These are phyloP conservation scores for Sporothrix schenckii DNA, from an alignment of 2,329 filamentous ascomycete species.

Conservation along the genomic window DNA sequence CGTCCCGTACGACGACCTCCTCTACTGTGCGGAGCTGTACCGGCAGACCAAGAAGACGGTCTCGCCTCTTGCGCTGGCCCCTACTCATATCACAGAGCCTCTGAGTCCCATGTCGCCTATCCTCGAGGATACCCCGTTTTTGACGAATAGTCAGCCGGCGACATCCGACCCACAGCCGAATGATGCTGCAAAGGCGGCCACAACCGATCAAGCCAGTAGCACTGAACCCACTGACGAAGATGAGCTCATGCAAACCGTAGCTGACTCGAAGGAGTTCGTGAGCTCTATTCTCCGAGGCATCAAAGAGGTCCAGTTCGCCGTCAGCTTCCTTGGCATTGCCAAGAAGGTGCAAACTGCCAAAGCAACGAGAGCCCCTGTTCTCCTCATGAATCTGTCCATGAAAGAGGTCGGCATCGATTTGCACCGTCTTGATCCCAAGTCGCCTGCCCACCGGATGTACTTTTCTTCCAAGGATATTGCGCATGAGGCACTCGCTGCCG, in stretches of 20 bases:
- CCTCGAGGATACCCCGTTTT: constrained; percentile 22
- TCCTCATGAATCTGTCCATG: constrained; percentile 80
- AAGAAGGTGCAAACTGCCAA: constrained; percentile 73
- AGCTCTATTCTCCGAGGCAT: constrained; percentile 88
- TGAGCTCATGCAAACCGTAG: constrained; percentile 77
- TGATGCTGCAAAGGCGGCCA: not conserved
- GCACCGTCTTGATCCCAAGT: constrained; percentile 86
- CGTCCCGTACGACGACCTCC: constrained; percentile 85
- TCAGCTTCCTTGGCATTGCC: constrained; percentile 86
- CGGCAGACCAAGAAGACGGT: constrained; percentile 52
- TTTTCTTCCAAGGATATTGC: constrained; percentile 91
- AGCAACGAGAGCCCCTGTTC: constrained; percentile 69
- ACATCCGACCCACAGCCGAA: not conserved
- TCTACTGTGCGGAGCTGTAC: constrained; percentile 61
- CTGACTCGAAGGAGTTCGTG: constrained; percentile 89
- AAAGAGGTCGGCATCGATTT: constrained; percentile 95
- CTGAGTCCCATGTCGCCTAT: constrained; percentile 22
- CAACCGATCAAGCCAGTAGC: not conserved
- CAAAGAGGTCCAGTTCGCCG: constrained; percentile 93
- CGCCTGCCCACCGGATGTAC: constrained; percentile 96
- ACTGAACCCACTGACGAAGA: constrained; percentile 48
- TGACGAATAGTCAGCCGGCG: not conserved
- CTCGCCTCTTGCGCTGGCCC: constrained; percentile 37
- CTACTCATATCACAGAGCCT: constrained; percentile 39
- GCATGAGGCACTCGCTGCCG: constrained; percentile 89